Base-by-base conservation (phyloP, 176 grass and related monocot species). In the Musa acuminata region DNA sequence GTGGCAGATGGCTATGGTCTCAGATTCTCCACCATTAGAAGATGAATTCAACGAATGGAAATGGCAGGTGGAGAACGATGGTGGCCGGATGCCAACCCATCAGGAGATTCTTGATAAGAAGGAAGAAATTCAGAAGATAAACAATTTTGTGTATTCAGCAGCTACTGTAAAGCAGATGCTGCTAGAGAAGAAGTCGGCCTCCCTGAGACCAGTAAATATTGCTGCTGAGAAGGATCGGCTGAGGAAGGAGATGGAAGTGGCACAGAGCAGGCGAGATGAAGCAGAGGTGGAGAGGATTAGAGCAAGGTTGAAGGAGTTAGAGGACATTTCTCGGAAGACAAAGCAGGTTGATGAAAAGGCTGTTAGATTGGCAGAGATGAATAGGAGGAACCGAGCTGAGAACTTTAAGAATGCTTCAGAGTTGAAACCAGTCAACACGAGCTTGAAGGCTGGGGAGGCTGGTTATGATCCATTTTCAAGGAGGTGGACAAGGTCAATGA, bases 381-480 rank as follows among this genome's bases (percentile, higher is more conserved):
- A 99, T 79, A 80, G 84, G 71, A 92, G 84, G 80, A 99, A 98
- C 72, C 85, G 90, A 25, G 90, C 80, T 50, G 94, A 98, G 53
- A 98, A 99, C 72, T 99, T 99, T 75, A 93, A 89, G 77, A 99
- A 94, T 66, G 90, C 95, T 27, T 99, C 95, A 10, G 95, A 93
- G 80, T 9, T 91, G 82, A 99, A 94, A 75, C 88, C 90, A 48
- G 80, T 94, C 29, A 99, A 99, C 77, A 91, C 80, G 1, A 75
- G 77, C 81, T 75, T 98, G 62, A 98, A 93, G 75, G 95, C 82
- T 68, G 95, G 95, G 79, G 95, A 98, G 80, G 90, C 90, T 52
- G 95, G 95, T 65, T 98, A 98, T 76, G 90, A 98, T 72, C 95
- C 95, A 58, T 98, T 93, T 53, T 98, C 95, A 22, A 88, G 95